Evolutionary conservation across 805 yeast genomes (phyloP).

Genomic region (Hanseniaspora singularis): DNA sequence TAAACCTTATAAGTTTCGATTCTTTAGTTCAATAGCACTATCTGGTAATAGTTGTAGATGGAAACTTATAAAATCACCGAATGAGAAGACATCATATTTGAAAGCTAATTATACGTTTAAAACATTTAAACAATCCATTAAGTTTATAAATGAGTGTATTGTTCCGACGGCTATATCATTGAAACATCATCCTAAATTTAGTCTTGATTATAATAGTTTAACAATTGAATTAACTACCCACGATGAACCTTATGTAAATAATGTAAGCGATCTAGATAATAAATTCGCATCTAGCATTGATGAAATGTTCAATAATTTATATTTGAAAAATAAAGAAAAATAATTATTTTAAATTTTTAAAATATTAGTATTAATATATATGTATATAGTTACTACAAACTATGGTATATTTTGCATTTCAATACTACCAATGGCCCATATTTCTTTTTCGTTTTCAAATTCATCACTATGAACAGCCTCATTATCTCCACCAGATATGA

Average conservation of each 20-base stretch:
- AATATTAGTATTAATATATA: background rate
- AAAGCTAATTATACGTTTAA: slow-evolving; percentile 2
- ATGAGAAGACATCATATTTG: slow-evolving; percentile 1
- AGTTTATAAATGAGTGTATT: background rate
- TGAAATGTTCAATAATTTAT: background rate
- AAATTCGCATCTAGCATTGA: background rate
- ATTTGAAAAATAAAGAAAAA: background rate
- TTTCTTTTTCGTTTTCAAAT: slow-evolving; percentile 73
- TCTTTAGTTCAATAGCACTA: no score
- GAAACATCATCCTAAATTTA: slow-evolving; percentile 10
- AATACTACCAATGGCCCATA: slow-evolving; percentile 77
- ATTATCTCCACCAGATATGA: slow-evolving; percentile 80
- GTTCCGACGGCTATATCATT: slow-evolving; percentile 5
- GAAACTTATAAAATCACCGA: no score
- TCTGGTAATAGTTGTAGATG: no score
- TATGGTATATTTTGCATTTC: slow-evolving; percentile 21
- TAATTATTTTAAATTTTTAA: no score
- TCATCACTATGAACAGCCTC: slow-evolving; percentile 76
- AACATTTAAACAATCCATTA: slow-evolving; percentile 2
- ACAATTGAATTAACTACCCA: slow-evolving; percentile 10
- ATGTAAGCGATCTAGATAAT: background rate
- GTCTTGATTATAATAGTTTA: background rate
- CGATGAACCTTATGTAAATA: background rate
- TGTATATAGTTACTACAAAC: background rate
- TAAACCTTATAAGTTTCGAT: no score